Base-by-base conservation (phyloP, 768 basidiomycete species). In the Leccinum olivaceopallidum region DNA sequence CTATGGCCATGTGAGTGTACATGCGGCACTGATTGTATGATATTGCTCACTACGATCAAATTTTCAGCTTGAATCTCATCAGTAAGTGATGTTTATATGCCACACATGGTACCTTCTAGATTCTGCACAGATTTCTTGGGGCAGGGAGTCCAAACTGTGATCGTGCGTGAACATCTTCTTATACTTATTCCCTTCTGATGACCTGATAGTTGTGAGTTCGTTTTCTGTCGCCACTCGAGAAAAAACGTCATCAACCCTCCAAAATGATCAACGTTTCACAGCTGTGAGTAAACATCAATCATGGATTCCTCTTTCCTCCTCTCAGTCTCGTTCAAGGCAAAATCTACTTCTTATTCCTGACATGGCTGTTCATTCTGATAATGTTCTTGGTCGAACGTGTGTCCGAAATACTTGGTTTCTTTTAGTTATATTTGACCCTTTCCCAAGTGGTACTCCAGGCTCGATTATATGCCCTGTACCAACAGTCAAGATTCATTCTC, bases 141-240 rank as follows among this genome's bases (percentile, higher is more conserved):
- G 50, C n/a, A 13, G 1, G 53, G 32, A n/a, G 24, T 47, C 12
- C 57, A 55, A 13, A 55, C 61, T 48, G 24, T 34, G 2, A 34
- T 57, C 6, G 68, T 70, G 54, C 9, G 66, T 34, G 16, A 10
- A 5, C 42, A n/a, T 56, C 42, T 6, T 0, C 6, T 18, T 13
- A 1, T 4, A 0, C 3, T 14, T 20, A 42, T 34, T 26, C 22
- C 36, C 1, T 52, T 4, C 53, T 67, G 12, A 69, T 22, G 2
- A 44, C 22, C 26, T 28, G 26, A 32, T 24, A 69, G 67, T 67
- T 60, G 65, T 69, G 54, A 22, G 62, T 67, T 24, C 12, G n/a
- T 28, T 8, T 36, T 54, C 28, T 28, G 28, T 28, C 28, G 28
- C 7, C 28, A 30, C 2, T 30, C 2, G 20, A 51, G 34, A 10